Evolutionary conservation across 2,329 filamentous ascomycete species (phyloP).

Genomic region (Akanthomyces lecanii): DNA sequence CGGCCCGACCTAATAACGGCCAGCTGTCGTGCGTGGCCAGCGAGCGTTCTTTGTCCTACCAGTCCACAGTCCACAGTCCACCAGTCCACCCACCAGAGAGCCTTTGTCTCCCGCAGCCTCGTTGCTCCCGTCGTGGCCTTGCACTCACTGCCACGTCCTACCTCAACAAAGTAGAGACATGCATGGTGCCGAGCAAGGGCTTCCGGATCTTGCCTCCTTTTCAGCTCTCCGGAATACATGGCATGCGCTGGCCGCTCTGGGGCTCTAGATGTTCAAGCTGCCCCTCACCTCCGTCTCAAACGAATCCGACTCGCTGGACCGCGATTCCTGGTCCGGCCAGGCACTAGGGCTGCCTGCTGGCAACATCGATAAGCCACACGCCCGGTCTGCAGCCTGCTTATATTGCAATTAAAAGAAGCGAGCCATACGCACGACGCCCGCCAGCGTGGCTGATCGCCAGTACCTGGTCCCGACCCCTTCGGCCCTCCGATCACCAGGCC

Average conservation of each 20-base stretch:
- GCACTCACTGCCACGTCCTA: neutral
- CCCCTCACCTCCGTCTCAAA: neutral
- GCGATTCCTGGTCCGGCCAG: neutral
- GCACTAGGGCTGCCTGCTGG: slow-evolving; percentile 2
- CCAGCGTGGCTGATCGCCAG: slow-evolving; percentile 2
- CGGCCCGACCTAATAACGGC: neutral
- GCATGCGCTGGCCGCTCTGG: neutral
- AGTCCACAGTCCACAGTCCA: too few relatives aligned
- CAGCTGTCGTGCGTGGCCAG: neutral
- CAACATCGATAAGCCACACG: slow-evolving; percentile 7
- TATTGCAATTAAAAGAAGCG: slow-evolving; percentile 1
- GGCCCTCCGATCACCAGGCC: neutral
- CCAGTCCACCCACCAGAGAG: neutral
- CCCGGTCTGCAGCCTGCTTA: slow-evolving; percentile 1
- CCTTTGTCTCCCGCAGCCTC: neutral
- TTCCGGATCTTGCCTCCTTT: neutral
- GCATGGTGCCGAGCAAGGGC: neutral
- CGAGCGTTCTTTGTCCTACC: neutral
- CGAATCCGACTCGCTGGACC: slow-evolving; percentile 10
- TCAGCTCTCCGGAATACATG: neutral
- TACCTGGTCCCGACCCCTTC: neutral
- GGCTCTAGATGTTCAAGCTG: neutral
- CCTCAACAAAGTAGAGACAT: neutral
- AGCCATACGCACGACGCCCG: neutral
- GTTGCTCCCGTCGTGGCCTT: neutral